Percentiles rank a stretch among this genome's conserved stretches.
phyloP scores from a whole-genome alignment of 2,329 filamentous ascomycete species.

The Colletotrichum sp. region DNA sequence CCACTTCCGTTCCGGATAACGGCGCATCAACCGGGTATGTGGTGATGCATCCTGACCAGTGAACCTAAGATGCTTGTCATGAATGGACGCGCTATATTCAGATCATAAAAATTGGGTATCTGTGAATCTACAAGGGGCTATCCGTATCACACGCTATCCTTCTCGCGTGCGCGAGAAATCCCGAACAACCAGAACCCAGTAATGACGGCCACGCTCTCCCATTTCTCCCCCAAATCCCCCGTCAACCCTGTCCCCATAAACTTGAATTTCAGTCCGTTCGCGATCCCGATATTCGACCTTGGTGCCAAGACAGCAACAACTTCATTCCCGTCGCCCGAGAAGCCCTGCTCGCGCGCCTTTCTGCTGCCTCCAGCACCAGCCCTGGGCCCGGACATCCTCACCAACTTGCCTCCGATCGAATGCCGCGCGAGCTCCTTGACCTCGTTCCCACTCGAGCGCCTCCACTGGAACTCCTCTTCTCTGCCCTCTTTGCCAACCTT shows the following conservation, averaged over 20 bases:
- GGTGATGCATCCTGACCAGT: rapidly evolving
- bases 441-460: background rate
- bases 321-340: background rate
- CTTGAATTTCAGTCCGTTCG: background rate
- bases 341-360: background rate
- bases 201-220: background rate
- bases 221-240: background rate
- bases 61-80: rapidly evolving
- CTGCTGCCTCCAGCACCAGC: background rate
- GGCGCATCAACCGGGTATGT: background rate
- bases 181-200: background rate
- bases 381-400: background rate
- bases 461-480: background rate
- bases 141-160: background rate
- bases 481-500: background rate
- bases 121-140: rapidly evolving
- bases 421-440: background rate
- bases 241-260: background rate
- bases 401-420: background rate
- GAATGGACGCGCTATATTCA: rapidly evolving
- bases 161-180: background rate
- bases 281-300: background rate
- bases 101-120: background rate
- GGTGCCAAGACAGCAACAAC: background rate
- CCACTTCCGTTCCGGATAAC: background rate